Evolutionary conservation across 257 asterid genomes (phyloP), one percentile per base, ranked within the genome.

Genomic region (Nicotiana knightiana): DNA sequence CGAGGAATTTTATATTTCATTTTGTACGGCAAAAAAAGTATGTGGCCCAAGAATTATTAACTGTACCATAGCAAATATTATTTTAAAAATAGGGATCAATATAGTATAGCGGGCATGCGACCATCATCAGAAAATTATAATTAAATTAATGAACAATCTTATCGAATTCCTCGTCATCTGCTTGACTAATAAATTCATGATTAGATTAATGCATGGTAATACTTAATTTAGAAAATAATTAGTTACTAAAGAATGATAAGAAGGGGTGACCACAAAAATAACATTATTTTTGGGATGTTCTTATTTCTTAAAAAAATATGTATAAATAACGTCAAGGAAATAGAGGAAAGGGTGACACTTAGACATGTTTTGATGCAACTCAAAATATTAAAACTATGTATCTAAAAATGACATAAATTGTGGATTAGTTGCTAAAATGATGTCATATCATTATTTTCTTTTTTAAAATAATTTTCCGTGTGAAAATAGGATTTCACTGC

Each of bases 121-220:
- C 39, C 43, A 73, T 48, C 12, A 73, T 48, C 51, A 48, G 79
- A 73, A 39, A 48, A 46, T 73, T 73, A 48, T 73, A 43, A 73
- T 46, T 48, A 73, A 48, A 73, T 48, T 13, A 48, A 11, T 73
- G 79, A 73, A 48, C 30, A 73, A 73, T 46, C 51, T 6, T 24
- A 73, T 73, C 30, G 79, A 73, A 13, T 3, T n/a, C 9, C 51
- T 73, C 43, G 62, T 70, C 58, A 70, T 70, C 43, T 70, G 59
- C 11, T 18, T 51, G 79, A 73, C 63, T 48, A 73, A 48, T 28
- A 35, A 73, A 26, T 43, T 48, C 16, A 26, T 48, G 43, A 73
- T 73, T 48, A 48, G 62, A 73, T 9, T 71, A 71, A 71, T 71
- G 59, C 78, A 71, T 71, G 59, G 62, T 73, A 73, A 26, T 48